Conservation (phyloP, 768 basidiomycete genomes). For the Phanerochaete sordida region DNA sequence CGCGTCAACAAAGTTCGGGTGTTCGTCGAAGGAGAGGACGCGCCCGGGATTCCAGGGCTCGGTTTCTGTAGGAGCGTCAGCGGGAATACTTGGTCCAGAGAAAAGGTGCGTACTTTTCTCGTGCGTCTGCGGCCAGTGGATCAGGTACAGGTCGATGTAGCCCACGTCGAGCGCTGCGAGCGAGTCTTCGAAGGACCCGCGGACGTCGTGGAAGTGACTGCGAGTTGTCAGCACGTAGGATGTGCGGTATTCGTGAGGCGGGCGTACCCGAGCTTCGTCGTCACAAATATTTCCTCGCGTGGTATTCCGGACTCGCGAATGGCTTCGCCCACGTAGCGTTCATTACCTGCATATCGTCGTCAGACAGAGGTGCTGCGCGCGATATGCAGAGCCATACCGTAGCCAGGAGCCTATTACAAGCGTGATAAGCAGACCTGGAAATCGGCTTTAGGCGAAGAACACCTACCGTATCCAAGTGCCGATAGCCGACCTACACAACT, state of each 20-base stretch:
- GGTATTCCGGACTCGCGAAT: constrained; percentile 43
- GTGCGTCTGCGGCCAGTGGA: constrained; percentile 30
- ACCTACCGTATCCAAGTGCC: constrained; percentile 10
- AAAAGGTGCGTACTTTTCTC: neutral
- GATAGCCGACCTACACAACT: constrained; percentile 10
- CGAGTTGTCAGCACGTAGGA: neutral
- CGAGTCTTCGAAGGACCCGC: constrained; percentile 26
- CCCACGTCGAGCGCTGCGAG: constrained; percentile 26
- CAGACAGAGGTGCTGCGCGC: no score
- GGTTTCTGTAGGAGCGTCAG: neutral
- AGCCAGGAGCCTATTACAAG: neutral
- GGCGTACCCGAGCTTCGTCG: constrained; percentile 44
- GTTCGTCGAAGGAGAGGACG: constrained; percentile 6
- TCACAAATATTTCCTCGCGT: constrained; percentile 42
- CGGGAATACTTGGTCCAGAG: neutral
- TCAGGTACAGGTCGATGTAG: constrained; percentile 37
- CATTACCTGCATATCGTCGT: constrained; percentile 34
- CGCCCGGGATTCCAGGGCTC: neutral
- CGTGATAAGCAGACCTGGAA: neutral
- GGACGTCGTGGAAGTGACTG: constrained; percentile 21
- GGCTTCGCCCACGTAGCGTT: constrained; percentile 41
- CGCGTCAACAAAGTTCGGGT: constrained; percentile 28
- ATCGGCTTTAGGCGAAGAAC: no score
- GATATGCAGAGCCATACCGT: neutral
- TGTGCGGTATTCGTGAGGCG: constrained; percentile 1